These are phyloP conservation scores for Calendula officinalis DNA, from an alignment of 129 eudicot genomes.

Conservation along the genomic window DNA sequence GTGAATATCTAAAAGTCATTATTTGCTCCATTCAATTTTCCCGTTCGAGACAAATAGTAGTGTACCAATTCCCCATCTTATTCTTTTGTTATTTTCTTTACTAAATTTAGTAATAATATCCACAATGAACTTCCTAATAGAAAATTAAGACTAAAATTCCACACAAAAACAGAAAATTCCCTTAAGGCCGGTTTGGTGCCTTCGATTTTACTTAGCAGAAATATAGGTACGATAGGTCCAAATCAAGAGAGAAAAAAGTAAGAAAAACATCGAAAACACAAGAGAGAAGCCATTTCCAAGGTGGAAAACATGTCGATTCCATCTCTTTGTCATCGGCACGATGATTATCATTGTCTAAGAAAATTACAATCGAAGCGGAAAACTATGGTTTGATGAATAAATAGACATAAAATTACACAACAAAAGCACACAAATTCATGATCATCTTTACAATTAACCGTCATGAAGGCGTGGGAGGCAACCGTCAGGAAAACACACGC, in stretches of 20 bases:
- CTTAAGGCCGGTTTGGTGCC: constrained; percentile 24
- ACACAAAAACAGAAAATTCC: constrained; percentile 20
- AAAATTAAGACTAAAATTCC: constrained; percentile 19
- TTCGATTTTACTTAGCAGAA: constrained; percentile 29
- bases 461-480: constrained; percentile 98
- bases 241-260: neutral
- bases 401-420: neutral
- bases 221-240: constrained; percentile 25
- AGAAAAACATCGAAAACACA: neutral
- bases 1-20: constrained; percentile 7
- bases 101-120: constrained; percentile 11
- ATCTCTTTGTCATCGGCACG: neutral
- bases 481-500: constrained; percentile 75
- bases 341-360: constrained; percentile 12
- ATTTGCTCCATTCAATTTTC: constrained; percentile 22
- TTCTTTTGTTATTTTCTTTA: constrained; percentile 7
- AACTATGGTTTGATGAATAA: constrained; percentile 11
- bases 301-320: constrained; percentile 7
- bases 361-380: constrained; percentile 2
- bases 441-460: constrained; percentile 2
- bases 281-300: neutral
- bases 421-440: constrained; percentile 3
- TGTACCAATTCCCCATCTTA: neutral
- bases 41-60: neutral
- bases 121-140: constrained; percentile 1